Evolutionary conservation across 176 grass and related monocot species (phyloP), one percentile per base, ranked within the genome.

Genomic region (Microstegium vimineum): DNA sequence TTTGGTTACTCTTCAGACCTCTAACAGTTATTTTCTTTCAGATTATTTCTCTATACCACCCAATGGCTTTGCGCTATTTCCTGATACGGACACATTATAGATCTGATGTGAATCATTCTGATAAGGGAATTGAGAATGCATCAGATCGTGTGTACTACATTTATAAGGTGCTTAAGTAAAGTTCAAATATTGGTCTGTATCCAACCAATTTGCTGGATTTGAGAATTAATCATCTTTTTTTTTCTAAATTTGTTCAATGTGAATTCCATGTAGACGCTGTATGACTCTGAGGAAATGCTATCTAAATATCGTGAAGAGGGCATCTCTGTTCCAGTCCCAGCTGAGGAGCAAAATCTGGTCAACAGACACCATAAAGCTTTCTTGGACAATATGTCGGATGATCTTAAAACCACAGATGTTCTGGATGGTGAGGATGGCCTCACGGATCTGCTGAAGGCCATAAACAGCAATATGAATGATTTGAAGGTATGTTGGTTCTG

Each of bases 401-500:
- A 98, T 87, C 71, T 94, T 46, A 82, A 90, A 67, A 98, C 92
- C 20, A 89, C 88, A 66, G 86, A 91, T 86, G 92, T 97, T 67
- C 81, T 97, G 60, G 95, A 97, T 89, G 90, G 94, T 67, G 78
- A 89, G 60, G 95, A 97, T 90, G 90, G 92, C 69, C 70, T 98
- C 69, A 84, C 76, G 81, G 86, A 94, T n/a, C 92, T 87, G 46
- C 74, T 98, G 57, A 98, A 93, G 85, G 81, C 88, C 25, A 86
- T 98, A 60, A 98, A 98, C 67, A 78, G 88, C 72, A 93, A 90
- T 84, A 80, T 98, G 79, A 93, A 91, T 66, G 90, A 91, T 45
- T 80, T 94, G 45, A 98, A 93, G 92, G 95, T 91, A 91, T 74
- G 64, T 25, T 59, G 14, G 32, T 69, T 13, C 17, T 62, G 8